Conservation (phyloP, 495 filamentous ascomycete species). For the Trichoderma virens region DNA sequence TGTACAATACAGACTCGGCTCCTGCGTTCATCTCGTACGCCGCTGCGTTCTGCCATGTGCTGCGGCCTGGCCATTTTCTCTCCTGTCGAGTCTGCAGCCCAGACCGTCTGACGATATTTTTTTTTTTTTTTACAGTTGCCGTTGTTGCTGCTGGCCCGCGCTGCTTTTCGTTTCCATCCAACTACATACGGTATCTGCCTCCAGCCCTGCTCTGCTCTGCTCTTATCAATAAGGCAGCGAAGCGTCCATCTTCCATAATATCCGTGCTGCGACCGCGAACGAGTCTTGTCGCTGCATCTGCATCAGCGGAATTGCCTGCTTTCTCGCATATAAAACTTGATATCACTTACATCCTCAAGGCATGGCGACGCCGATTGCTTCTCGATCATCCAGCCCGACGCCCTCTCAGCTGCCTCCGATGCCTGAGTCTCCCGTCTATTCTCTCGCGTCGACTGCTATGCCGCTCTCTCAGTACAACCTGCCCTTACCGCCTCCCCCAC, state of each 20-base stretch:
- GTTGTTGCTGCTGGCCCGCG: too few relatives aligned
- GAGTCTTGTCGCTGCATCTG: neutral
- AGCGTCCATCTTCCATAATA: too few relatives aligned
- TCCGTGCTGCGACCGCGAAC: too few relatives aligned
- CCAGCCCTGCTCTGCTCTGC: too few relatives aligned
- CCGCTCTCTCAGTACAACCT: slow-evolving; percentile 49
- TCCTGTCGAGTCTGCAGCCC: neutral
- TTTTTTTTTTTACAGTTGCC: too few relatives aligned
- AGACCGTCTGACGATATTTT: neutral
- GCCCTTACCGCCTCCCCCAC: slow-evolving; percentile 49
- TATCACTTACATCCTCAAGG: neutral
- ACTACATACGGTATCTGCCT: too few relatives aligned
- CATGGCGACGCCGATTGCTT: slow-evolving; percentile 20
- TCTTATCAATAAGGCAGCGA: too few relatives aligned
- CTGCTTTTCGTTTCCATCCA: too few relatives aligned
- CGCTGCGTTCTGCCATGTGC: neutral
- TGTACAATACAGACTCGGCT: too few relatives aligned
- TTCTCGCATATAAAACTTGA: neutral
- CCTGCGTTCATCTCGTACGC: neutral
- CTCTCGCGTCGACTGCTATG: slow-evolving; percentile 53
- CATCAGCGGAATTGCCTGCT: neutral
- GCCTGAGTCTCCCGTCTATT: slow-evolving; percentile 51
- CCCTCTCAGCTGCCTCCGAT: slow-evolving; percentile 44
- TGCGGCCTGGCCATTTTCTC: neutral
- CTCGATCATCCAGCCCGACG: slow-evolving; percentile 35